phyloP scores from a whole-genome alignment of 176 grass and related monocot species.

The Ampelocalamus luodianensis region DNA sequence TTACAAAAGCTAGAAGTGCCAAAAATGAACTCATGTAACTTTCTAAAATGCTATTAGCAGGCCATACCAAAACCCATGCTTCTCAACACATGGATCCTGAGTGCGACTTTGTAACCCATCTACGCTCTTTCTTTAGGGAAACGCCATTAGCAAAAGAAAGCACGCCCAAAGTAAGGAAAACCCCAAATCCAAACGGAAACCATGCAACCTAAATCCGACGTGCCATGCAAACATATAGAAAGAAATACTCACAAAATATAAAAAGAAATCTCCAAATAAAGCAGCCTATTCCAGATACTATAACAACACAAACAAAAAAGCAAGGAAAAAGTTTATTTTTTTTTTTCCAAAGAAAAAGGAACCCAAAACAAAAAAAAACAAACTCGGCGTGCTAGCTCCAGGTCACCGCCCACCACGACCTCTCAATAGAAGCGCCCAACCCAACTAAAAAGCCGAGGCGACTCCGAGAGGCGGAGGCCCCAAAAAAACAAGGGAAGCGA shows the following conservation, averaged over 20 bases:
- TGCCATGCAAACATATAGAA: background rate
- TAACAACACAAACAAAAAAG: background rate
- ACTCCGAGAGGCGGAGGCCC: constrained; percentile 26
- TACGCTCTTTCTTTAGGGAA: too few species aligned
- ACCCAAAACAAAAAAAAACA: background rate
- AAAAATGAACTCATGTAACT: too few species aligned
- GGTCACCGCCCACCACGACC: background rate
- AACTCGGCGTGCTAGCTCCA: background rate
- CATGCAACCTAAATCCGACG: too few species aligned
- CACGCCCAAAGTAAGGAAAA: too few species aligned
- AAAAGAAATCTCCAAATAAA: background rate
- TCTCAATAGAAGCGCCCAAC: background rate
- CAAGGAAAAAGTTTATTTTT: background rate
- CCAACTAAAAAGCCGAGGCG: background rate
- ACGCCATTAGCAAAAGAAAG: too few species aligned
- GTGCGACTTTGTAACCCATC: too few species aligned
- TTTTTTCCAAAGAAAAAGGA: background rate
- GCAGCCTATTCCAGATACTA: background rate
- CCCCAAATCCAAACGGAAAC: too few species aligned
- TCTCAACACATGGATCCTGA: too few species aligned
- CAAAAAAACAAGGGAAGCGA: background rate
- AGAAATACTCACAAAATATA: background rate
- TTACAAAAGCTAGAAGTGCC: too few species aligned
- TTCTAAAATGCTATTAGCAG: too few species aligned
- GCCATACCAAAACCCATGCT: too few species aligned